These are phyloP conservation scores for Paramyrothecium sp. DNA, from an alignment of 2,329 filamentous ascomycete genomes.

Conservation along the genomic window DNA sequence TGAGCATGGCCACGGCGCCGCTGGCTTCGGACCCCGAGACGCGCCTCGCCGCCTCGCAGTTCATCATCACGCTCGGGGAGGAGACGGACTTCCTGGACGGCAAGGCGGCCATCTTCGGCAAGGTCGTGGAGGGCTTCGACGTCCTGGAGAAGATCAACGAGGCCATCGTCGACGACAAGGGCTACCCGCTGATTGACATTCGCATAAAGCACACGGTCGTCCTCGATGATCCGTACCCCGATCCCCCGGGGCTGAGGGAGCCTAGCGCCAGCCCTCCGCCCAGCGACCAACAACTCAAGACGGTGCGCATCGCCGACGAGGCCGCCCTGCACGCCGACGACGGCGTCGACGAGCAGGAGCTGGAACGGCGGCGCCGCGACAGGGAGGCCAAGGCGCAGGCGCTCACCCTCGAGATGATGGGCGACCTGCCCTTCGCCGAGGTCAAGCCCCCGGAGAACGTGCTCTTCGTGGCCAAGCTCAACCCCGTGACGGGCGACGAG, in stretches of 20 bases:
- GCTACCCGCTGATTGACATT: conserved; percentile 89
- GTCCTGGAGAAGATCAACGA: conserved; percentile 90
- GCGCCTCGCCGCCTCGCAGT: conserved; percentile 84
- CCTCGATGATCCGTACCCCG: conserved; percentile 87
- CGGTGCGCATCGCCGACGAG: conserved; percentile 88
- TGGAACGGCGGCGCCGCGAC: conserved; percentile 78
- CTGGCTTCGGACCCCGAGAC: conserved; percentile 74
- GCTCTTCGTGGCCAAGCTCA: conserved; percentile 96
- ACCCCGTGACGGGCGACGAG: conserved; percentile 92
- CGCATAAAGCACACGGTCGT: conserved; percentile 90
- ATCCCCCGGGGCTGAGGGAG: conserved; percentile 73
- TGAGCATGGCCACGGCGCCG: conserved; percentile 95
- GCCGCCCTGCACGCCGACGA: conserved; percentile 75
- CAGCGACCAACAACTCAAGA: conserved; percentile 81
- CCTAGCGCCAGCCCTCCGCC: conserved; percentile 80
- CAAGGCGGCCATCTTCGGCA: conserved; percentile 92
- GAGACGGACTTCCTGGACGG: conserved; percentile 88
- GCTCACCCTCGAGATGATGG: conserved; percentile 94
- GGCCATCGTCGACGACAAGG: conserved; percentile 81
- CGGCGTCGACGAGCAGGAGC: conserved; percentile 70
- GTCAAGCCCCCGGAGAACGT: conserved; percentile 97
- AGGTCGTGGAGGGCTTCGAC: conserved; percentile 95
- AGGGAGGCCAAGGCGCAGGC: conserved; percentile 92
- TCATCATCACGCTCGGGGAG: conserved; percentile 87
- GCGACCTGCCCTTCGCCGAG: conserved; percentile 94